Evolutionary conservation across 768 basidiomycete genomes (phyloP), one percentile per base, ranked within the genome.

Genomic region (Lactarius deliciosus): DNA sequence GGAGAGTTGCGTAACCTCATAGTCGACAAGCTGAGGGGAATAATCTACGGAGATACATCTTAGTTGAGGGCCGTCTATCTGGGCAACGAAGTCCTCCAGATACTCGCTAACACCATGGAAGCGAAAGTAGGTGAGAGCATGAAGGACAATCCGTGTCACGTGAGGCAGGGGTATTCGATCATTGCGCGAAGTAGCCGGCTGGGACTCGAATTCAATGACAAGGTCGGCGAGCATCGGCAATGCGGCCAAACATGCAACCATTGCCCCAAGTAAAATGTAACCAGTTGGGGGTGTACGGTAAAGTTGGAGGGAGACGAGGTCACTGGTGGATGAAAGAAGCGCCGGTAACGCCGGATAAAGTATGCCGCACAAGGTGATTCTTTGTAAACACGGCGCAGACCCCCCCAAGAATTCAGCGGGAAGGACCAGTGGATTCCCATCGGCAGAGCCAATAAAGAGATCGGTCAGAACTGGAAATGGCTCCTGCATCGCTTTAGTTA

Each of bases 371-470:
- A 47, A 22, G 10, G 10, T 22, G 10, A 47, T 11, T 2, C 3
- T n/a, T 3, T 89, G 87, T 89, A 89, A 84, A 89, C 89, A 92
- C 89, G 90, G 92, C 94, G 94, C 94, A 94, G 20, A 25, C 0
- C 9, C 40, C n/a, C 36, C 36, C 36, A 38, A 13, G 36, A 38
- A 38, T 38, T 38, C 36, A 1, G 9, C 36, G 36, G 36, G 36
- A 13, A 40, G 5, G 40, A 6, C 40, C 15, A 16, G 15, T 40
- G 40, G 0, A 5, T 16, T 40, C 3, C 40, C 15, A 5, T 16
- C 15, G 15, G 13, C 40, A 0, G 40, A 16, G 40, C 1, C 5
- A 40, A 40, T 40, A 6, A 1, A 1, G 15, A 40, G 40, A 16
- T 40, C 13, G 1, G 15, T 40, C 36, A 38, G 36, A 11, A 13